phyloP scores from a whole-genome alignment of 2,329 filamentous ascomycete genomes.

The Curvularia sp. region DNA sequence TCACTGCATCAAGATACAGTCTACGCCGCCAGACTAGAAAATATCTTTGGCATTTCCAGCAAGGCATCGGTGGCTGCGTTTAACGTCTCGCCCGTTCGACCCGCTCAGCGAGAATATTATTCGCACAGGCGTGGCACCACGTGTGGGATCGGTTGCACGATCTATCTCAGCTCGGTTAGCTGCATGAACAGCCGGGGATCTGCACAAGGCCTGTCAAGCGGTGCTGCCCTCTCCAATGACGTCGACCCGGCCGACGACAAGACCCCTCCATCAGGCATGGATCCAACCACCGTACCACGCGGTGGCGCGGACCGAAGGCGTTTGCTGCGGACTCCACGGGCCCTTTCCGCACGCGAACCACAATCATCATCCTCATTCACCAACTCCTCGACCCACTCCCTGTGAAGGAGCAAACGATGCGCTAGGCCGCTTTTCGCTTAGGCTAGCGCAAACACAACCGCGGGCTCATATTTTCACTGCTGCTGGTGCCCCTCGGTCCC shows the following conservation, averaged over 20 bases:
- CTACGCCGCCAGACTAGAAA: background rate
- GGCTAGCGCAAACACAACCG: constrained; percentile 25
- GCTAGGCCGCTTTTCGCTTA: constrained; percentile 22
- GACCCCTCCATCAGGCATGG: constrained; percentile 11
- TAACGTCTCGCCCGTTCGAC: background rate
- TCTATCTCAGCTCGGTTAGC: constrained; percentile 26
- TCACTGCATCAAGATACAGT: background rate
- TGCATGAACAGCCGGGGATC: constrained; percentile 22
- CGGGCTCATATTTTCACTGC: constrained; percentile 22
- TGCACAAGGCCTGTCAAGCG: constrained; percentile 21
- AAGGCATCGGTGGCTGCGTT: too few relatives aligned
- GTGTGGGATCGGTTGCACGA: constrained; percentile 25
- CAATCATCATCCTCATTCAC: constrained; percentile 8
- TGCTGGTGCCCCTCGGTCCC: constrained; percentile 22
- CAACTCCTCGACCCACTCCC: constrained; percentile 14
- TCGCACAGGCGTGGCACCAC: constrained; percentile 11
- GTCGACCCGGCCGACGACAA: constrained; percentile 7
- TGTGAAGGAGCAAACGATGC: constrained; percentile 14
- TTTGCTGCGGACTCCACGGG: background rate
- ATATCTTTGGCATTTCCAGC: background rate
- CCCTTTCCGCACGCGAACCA: constrained; percentile 6
- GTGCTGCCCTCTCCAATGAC: constrained; percentile 17
- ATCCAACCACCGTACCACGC: constrained; percentile 5
- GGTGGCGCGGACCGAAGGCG: constrained; percentile 3
- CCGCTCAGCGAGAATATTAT: constrained; percentile 8